Percentiles rank a stretch among this genome's conserved stretches.
phyloP scores from a whole-genome alignment of 148 eudicot genomes.

The Linanthus parryae region DNA sequence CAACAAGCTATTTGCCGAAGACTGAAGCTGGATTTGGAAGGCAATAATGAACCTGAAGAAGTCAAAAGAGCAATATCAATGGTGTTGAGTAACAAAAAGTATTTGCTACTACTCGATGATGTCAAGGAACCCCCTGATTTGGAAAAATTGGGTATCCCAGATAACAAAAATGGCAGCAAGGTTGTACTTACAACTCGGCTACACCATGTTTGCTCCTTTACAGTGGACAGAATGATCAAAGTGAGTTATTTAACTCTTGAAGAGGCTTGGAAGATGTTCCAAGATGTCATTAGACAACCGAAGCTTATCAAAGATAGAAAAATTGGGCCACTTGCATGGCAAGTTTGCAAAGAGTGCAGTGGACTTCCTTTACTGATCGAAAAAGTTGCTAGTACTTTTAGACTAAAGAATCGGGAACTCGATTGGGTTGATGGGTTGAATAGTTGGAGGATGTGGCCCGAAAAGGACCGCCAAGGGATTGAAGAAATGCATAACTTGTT shows the following conservation, averaged over 20 bases:
- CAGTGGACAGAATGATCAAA: neutral
- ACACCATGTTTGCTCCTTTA: neutral
- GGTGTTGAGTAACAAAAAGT: slow-evolving; percentile 1
- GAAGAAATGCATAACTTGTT: slow-evolving; percentile 9
- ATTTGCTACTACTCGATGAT: slow-evolving; percentile 16
- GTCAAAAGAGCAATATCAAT: slow-evolving; percentile 2
- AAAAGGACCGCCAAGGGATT: slow-evolving; percentile 1
- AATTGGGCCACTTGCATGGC: neutral
- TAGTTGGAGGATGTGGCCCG: slow-evolving; percentile 3
- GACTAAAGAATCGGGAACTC: neutral
- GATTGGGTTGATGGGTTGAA: slow-evolving; percentile 11
- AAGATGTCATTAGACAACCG: neutral
- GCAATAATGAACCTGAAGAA: neutral
- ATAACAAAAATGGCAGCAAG: slow-evolving; percentile 5
- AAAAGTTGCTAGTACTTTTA: slow-evolving; percentile 7
- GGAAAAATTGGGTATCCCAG: slow-evolving; percentile 7
- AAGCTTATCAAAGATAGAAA: neutral
- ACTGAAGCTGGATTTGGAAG: neutral
- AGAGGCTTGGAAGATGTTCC: slow-evolving; percentile 14
- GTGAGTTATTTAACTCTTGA: slow-evolving; percentile 2
- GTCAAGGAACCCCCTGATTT: slow-evolving; percentile 7
- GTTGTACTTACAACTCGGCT: slow-evolving; percentile 14
- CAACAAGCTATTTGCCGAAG: slow-evolving; percentile 4
- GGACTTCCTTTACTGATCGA: slow-evolving; percentile 11
- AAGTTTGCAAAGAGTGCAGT: neutral